A percentile compares a stretch with the other conserved stretches of the same genome.
Conservation (phyloP, 129 eudicot genomes). For the carrot (Daucus carota) region DH1_v3.0 NC_030382.2:41200501-41201000, state of each 20-base stretch:
- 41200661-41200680: background rate
- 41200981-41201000: conserved; percentile 85
- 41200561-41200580: background rate
- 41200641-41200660: background rate
- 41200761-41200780: background rate
- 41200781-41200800: background rate
- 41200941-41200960: conserved; percentile 62
- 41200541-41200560: background rate
- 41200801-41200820: background rate
- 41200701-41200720: background rate
- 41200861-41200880: background rate
- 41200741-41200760: background rate
- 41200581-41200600: background rate
- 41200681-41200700: background rate
- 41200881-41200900: background rate
- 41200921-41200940: background rate
- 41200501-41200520: background rate
- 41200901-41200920: background rate
- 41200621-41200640: too few species aligned
- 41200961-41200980: conserved; percentile 66
- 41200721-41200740: background rate
- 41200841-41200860: background rate
- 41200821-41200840: background rate
- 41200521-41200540: background rate
- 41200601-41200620: background rate